Conservation (phyloP, 73 alveolate genomes). For the Paramecium bursaria region DNA sequence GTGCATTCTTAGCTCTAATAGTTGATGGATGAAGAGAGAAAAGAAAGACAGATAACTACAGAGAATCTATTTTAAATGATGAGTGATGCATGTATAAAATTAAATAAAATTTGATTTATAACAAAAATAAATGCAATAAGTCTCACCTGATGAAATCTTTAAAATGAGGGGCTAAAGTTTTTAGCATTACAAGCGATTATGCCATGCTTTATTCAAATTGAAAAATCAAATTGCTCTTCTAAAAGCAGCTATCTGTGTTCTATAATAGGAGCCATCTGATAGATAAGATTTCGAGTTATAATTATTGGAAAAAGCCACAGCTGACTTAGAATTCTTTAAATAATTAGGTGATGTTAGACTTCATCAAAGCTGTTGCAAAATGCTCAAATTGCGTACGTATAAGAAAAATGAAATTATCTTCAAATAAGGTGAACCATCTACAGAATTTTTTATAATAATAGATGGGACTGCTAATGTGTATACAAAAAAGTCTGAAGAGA, state of each 20-base stretch:
- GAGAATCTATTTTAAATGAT: too few species aligned
- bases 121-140: too few species aligned
- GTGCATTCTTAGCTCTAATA: too few species aligned
- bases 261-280: conserved; percentile 5
- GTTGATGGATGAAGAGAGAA: too few species aligned
- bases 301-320: conserved; percentile 43
- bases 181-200: conserved; percentile 19
- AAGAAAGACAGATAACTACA: too few species aligned
- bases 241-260: not conserved
- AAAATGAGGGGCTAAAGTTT: too few species aligned
- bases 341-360: not conserved
- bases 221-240: not conserved
- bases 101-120: too few species aligned
- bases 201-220: conserved; percentile 19
- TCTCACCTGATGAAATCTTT: too few species aligned
- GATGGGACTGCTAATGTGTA: conserved; percentile 62
- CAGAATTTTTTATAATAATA: conserved; percentile 39
- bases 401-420: conserved; percentile 43
- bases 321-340: conserved; percentile 22
- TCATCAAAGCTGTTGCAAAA: conserved; percentile 42
- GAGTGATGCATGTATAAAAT: too few species aligned
- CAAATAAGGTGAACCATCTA: conserved; percentile 41
- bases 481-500: not conserved
- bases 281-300: conserved; percentile 33
- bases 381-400: conserved; percentile 8